A percentile compares a stretch with the other conserved stretches of the same genome.
Conservation (phyloP, 345 rosid genomes). For the Salix udensis region DNA sequence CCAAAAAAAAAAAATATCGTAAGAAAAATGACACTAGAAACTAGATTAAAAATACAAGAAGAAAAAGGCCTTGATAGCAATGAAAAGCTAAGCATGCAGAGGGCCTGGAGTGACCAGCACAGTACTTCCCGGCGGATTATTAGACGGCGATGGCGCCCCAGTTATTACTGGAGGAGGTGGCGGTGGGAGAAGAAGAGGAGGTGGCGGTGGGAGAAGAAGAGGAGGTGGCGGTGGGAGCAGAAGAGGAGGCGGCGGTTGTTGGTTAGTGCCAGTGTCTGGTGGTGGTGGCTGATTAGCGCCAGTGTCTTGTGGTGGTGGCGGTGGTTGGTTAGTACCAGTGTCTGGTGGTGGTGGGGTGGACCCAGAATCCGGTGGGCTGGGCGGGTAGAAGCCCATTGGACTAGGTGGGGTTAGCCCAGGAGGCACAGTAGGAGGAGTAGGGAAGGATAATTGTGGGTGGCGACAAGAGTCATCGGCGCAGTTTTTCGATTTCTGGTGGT, state of each 20-base stretch:
- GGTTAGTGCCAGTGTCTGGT: conserved; percentile 27
- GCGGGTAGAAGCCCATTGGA: conserved; percentile 25
- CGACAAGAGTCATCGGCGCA: conserved; percentile 60
- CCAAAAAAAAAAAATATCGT: background rate
- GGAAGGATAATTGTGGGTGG: background rate
- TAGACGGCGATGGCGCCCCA: conserved; percentile 47
- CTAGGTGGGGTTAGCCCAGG: conserved; percentile 23
- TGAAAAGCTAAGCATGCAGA: conserved; percentile 39
- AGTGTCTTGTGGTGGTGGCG: conserved; percentile 29
- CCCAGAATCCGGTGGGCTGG: conserved; percentile 18
- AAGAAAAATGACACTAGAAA: background rate
- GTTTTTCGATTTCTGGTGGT: conserved; percentile 35
- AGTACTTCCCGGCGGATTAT: conserved; percentile 46
- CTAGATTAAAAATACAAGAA: background rate
- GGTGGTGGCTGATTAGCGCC: conserved; percentile 11
- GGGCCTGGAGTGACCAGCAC: conserved; percentile 55
- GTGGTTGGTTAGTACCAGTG: conserved; percentile 31
- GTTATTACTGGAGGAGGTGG: conserved; percentile 22
- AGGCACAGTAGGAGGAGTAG: conserved; percentile 15
- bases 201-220: conserved; percentile 5
- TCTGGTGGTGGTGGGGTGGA: conserved; percentile 2
- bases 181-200: background rate
- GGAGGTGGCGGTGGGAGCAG: background rate
- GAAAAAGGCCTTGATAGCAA: conserved; percentile 1
- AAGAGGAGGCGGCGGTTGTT: conserved; percentile 26